These are phyloP conservation scores for Kazachstania martiniae DNA, from an alignment of 805 yeast genomes.

Conservation along the genomic window DNA sequence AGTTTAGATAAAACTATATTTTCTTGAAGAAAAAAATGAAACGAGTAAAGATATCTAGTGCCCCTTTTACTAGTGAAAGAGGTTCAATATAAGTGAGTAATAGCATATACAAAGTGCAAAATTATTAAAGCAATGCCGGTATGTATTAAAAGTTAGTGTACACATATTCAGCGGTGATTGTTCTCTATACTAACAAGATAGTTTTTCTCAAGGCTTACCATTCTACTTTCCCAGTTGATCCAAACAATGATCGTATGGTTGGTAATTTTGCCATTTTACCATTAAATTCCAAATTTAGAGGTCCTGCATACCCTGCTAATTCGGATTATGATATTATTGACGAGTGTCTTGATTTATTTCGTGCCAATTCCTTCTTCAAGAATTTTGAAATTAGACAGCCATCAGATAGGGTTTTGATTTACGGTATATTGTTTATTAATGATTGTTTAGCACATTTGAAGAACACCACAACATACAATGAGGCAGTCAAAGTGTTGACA, in stretches of 20 bases:
- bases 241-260: constrained; percentile 47
- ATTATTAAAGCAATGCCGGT: too few species aligned
- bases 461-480: constrained; percentile 38
- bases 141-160: too few species aligned
- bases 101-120: too few species aligned
- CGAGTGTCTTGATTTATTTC: constrained; percentile 79
- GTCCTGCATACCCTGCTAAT: constrained; percentile 78
- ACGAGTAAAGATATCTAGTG: too few species aligned
- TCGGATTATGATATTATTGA: constrained; percentile 83
- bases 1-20: too few species aligned
- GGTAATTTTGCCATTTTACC: constrained; percentile 84
- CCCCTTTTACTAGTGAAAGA: too few species aligned
- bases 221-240: constrained; percentile 64
- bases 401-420: constrained; percentile 83
- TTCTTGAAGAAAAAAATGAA: too few species aligned
- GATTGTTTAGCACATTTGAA: constrained; percentile 66
- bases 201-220: constrained; percentile 61
- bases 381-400: constrained; percentile 96
- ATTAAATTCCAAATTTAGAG: constrained; percentile 70
- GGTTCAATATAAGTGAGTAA: too few species aligned
- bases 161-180: not conserved
- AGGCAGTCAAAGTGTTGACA: constrained; percentile 59
- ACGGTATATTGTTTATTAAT: constrained; percentile 83
- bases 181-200: constrained; percentile 1
- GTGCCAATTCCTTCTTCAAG: constrained; percentile 93